A percentile compares a stretch with the other conserved stretches of the same genome.
These are phyloP conservation scores for Phialophora expanda DNA, from an alignment of 2,329 filamentous ascomycete species.

Conservation along the genomic window DNA sequence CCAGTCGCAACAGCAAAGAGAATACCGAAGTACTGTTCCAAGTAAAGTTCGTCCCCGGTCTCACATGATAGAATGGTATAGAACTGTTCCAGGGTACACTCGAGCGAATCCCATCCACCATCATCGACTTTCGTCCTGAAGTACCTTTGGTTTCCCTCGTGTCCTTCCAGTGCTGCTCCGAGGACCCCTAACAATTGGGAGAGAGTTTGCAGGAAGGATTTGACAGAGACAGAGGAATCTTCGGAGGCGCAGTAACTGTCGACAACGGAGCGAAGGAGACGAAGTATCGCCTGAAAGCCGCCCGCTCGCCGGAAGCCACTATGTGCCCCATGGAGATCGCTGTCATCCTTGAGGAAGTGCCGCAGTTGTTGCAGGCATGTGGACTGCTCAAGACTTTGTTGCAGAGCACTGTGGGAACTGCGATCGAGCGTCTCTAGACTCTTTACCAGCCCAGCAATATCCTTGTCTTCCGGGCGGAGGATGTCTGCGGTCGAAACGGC, in stretches of 20 bases:
- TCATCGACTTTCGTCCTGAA: conserved; percentile 77
- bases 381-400: conserved; percentile 52
- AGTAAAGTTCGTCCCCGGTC: conserved; percentile 51
- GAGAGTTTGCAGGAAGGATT: conserved; percentile 70
- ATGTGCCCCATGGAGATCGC: conserved; percentile 61
- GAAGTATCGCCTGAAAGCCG: conserved; percentile 77
- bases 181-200: conserved; percentile 64
- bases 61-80: conserved; percentile 23
- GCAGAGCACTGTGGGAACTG: conserved; percentile 41
- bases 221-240: conserved; percentile 19
- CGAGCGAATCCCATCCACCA: conserved; percentile 78
- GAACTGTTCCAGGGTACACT: conserved; percentile 60
- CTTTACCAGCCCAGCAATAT: conserved; percentile 37
- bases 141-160: conserved; percentile 85
- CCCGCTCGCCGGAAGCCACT: conserved; percentile 81
- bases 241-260: conserved; percentile 70
- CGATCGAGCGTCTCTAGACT: conserved; percentile 44
- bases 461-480: conserved; percentile 35
- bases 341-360: conserved; percentile 64
- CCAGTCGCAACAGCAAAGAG: conserved; percentile 81
- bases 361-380: conserved; percentile 68
- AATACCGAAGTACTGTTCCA: conserved; percentile 81
- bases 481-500: conserved; percentile 39
- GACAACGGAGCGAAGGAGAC: conserved; percentile 71
- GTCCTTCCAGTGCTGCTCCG: conserved; percentile 74